phyloP scores from a whole-genome alignment of 768 basidiomycete species.

The Tulasnella sp. region DNA sequence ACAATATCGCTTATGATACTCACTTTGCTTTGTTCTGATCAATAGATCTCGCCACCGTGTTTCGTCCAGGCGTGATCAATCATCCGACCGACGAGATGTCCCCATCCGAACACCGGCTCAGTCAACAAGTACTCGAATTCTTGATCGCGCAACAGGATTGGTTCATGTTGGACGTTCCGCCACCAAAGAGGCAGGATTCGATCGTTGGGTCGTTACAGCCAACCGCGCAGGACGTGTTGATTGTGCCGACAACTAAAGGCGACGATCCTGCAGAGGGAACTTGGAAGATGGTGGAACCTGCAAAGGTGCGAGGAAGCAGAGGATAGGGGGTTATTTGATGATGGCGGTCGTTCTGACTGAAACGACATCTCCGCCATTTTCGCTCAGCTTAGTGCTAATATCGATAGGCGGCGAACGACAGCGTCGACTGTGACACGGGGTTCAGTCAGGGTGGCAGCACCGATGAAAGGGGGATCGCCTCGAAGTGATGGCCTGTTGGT shows the following conservation, averaged over 20 bases:
- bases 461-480: too few species aligned
- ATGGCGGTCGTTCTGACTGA: too few species aligned
- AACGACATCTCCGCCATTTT: too few species aligned
- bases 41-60: constrained; percentile 90
- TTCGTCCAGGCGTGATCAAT: constrained; percentile 88
- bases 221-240: constrained; percentile 8
- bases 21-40: background rate
- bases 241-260: constrained; percentile 13
- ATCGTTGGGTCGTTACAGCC: constrained; percentile 12
- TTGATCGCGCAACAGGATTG: constrained; percentile 93
- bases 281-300: constrained; percentile 18
- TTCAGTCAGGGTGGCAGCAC: too few species aligned
- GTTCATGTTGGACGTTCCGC: constrained; percentile 83
- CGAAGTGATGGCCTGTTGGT: too few species aligned
- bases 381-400: too few species aligned
- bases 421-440: too few species aligned
- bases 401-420: too few species aligned
- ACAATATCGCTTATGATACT: background rate
- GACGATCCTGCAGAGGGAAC: constrained; percentile 15
- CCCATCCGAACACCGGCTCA: constrained; percentile 75
- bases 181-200: constrained; percentile 38
- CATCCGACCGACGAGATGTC: constrained; percentile 80
- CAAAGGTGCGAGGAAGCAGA: constrained; percentile 3
- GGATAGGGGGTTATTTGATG: background rate
- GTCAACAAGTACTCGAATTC: constrained; percentile 87